Evolutionary conservation across 805 yeast species (phyloP).

Genomic region (Metschnikowia rubicola): DNA sequence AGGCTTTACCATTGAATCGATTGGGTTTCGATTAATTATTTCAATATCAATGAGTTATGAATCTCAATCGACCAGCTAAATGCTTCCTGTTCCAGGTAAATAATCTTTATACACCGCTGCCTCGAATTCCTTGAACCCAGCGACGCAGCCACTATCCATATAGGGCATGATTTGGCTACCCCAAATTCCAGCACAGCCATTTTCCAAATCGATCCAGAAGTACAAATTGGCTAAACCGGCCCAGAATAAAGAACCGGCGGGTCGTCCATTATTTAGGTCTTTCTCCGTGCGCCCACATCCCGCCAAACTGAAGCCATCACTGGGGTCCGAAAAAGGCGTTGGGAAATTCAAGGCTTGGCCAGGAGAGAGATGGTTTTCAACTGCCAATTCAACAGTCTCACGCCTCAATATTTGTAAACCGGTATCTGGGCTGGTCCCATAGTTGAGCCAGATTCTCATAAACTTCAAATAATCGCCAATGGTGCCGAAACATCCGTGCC

Average conservation of each 20-base stretch:
- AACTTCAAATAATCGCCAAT: slow-evolving; percentile 38
- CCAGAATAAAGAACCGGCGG: slow-evolving; percentile 36
- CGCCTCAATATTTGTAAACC: slow-evolving; percentile 25
- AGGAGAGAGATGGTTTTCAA: slow-evolving; percentile 30
- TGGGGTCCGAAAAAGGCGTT: slow-evolving; percentile 17
- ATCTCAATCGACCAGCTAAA: too few relatives aligned
- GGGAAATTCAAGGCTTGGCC: slow-evolving; percentile 16
- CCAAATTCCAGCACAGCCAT: slow-evolving; percentile 38
- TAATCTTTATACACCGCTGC: slow-evolving; percentile 9
- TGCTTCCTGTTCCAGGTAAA: background rate
- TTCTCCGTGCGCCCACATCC: slow-evolving; percentile 30
- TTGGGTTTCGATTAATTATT: too few relatives aligned
- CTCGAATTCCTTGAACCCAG: slow-evolving; percentile 15
- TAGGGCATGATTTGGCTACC: slow-evolving; percentile 37
- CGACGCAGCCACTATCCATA: slow-evolving; percentile 20
- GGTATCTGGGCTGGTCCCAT: slow-evolving; percentile 40
- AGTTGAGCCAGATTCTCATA: slow-evolving; percentile 37
- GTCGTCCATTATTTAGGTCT: slow-evolving; percentile 32
- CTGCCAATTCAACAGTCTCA: slow-evolving; percentile 31
- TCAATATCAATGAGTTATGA: too few relatives aligned
- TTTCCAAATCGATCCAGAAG: slow-evolving; percentile 40
- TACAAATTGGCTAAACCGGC: slow-evolving; percentile 38
- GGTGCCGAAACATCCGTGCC: slow-evolving; percentile 40
- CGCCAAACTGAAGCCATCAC: slow-evolving; percentile 31
- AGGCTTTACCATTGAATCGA: too few relatives aligned